Evolutionary conservation across 2,329 filamentous ascomycete genomes (phyloP).

Genomic region (Claviceps cyperi): DNA sequence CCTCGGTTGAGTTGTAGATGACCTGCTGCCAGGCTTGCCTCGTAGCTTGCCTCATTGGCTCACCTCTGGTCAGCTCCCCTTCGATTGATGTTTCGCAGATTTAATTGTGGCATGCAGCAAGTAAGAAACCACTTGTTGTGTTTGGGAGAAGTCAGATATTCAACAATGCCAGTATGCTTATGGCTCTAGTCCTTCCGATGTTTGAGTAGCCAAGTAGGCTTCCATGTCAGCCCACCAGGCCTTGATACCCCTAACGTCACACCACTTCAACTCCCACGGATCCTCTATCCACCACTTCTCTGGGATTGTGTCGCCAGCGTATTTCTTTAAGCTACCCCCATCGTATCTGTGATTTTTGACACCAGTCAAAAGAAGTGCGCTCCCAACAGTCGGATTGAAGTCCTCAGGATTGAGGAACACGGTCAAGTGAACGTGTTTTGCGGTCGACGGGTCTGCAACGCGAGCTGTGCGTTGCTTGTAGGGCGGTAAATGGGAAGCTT

Average conservation of each 20-base stretch:
- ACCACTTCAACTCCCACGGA: slow-evolving; percentile 32
- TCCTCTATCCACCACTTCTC: slow-evolving; percentile 38
- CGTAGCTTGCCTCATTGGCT: no score
- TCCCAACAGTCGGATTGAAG: slow-evolving; percentile 33
- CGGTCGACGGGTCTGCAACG: slow-evolving; percentile 35
- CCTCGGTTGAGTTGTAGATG: no score
- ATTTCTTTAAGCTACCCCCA: slow-evolving; percentile 30
- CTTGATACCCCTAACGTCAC: slow-evolving; percentile 29
- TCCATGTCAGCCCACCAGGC: slow-evolving; percentile 28
- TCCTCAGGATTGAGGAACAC: slow-evolving; percentile 38
- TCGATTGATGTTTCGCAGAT: no score
- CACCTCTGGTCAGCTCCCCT: no score
- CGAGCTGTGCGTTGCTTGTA: slow-evolving; percentile 37
- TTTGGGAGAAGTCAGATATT: not conserved
- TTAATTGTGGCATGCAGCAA: not conserved
- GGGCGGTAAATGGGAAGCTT: slow-evolving; percentile 34
- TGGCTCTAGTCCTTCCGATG: slow-evolving; percentile 2
- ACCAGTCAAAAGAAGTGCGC: slow-evolving; percentile 34
- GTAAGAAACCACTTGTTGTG: not conserved
- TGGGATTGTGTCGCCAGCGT: slow-evolving; percentile 24
- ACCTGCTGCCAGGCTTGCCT: no score
- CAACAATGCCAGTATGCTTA: not conserved
- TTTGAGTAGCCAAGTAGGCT: slow-evolving; percentile 6
- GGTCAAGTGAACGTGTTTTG: slow-evolving; percentile 37
- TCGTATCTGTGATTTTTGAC: slow-evolving; percentile 45